Base-by-base conservation (phyloP, 805 yeast species). In the Candida golubevii region DNA sequence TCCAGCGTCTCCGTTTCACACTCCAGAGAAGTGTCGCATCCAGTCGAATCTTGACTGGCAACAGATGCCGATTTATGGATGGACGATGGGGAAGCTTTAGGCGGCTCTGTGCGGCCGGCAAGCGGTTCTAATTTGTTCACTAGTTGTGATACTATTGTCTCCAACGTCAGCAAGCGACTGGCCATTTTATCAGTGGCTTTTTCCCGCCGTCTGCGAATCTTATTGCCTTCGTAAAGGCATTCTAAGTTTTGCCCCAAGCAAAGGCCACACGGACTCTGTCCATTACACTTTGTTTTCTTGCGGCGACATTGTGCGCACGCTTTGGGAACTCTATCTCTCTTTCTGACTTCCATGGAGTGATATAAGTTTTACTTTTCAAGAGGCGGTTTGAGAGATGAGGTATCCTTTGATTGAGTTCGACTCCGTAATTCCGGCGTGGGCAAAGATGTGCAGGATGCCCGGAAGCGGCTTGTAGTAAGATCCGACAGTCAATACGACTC, bases 291-390 rank as follows among this genome's bases (percentile, higher is more conserved):
- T 23, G 45, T 52, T 37, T 54, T 54, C 38, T 46, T 49, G 23
- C 48, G 41, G 14, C 57, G 53, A 31, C 57, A 54, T 6, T 39
- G 36, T 26, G 46, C 50, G 26, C 57, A 51, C 0, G 57, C 57
- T 38, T 44, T 48, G 23, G 49, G 36, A 14, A 47, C 46, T 0
- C 57, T 36, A 14, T 42, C 46, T 35, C 46, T 30, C n/a, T 43
- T 43, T n/a, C 33, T 38, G 26, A 26, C 11, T 7, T 38, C 41
- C 36, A 38, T 38, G 14, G 27, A 31, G 30, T 2, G 23, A 3
- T 9, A 7, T 30, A 6, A 6, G 8, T 30, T 30, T 6, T 30
- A 30, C 5, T n/a, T 1, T 33, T 33, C 9, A 6, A n/a, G 23
- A 3, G 23, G 23, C 4, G 3, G 23, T 18, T 18, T 18, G 23